phyloP scores from a whole-genome alignment of 192 early-diverging fungal genomes.

The Coemansia sp. region DNA sequence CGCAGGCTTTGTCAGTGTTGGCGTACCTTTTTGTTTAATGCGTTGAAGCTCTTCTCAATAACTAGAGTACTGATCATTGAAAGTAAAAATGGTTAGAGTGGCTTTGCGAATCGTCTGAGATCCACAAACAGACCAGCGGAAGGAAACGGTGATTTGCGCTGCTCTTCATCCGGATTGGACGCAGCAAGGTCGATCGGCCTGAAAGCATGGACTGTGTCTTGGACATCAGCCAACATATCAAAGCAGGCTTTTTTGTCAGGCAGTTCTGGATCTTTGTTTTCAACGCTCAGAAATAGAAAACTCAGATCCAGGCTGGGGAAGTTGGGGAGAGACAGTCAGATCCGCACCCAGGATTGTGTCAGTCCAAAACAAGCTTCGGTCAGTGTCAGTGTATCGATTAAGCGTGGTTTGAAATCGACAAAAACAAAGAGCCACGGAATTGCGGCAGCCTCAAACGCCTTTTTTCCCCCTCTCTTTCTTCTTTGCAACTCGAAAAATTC shows the following conservation, averaged over 20 bases:
- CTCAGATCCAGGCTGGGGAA: neutral
- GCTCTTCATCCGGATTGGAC: neutral
- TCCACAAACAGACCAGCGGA: neutral
- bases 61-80: too few relatives aligned
- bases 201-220: neutral
- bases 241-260: too few relatives aligned
- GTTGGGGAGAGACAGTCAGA: neutral
- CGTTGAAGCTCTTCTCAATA: too few relatives aligned
- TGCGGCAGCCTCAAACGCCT: neutral
- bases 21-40: too few relatives aligned
- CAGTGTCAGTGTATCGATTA: neutral
- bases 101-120: neutral
- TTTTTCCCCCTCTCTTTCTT: neutral
- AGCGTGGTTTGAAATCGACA: neutral
- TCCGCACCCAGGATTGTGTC: neutral
- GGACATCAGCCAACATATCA: neutral
- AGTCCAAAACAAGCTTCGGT: slow-evolving; percentile 6
- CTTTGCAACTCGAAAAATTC: neutral
- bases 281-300: too few relatives aligned
- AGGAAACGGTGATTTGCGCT: neutral
- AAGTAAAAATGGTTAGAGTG: too few relatives aligned
- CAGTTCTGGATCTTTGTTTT: too few relatives aligned
- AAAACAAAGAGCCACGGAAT: neutral
- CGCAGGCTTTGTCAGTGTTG: neutral
- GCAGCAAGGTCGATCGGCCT: neutral